Base-by-base conservation (phyloP, 441 rosid genomes). In the Populus hybrid region DNA sequence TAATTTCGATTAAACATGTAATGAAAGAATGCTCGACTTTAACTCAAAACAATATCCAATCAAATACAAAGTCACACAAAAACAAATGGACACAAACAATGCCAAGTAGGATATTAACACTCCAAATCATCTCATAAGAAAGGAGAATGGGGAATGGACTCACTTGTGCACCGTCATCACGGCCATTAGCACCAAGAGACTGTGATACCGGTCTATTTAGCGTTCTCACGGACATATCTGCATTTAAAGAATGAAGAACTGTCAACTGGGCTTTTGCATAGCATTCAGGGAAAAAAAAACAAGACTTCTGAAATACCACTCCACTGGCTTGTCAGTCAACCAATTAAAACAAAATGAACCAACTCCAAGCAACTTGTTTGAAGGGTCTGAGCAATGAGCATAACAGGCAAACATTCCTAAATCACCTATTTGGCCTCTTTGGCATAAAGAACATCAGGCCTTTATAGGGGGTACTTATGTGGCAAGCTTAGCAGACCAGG, bases 101-200 rank as follows among this genome's bases (percentile, higher is more conserved):
- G 32, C 6, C 24, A 26, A 21, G 16, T n/a, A n/a, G 8, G 30
- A 35, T 20, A 70, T 36, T 61, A 61, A 59, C 65, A 59, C 65
- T 59, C 23, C 21, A 38, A 35, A 70, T 70, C 28, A 36, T 30
- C 36, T 32, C 23, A 70, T 70, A 36, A 68, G 20, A 35, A 21
- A 36, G 26, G 72, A 69, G 50, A 70, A 10, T 16, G 18, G 42
- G 36, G 61, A 18, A n/a, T 30, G 67, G 78, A 85, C 95, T 85
- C 87, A 93, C 97, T 74, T 85, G 85, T 73, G 93, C 90, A 81
- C 94, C 95, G 89, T 93, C 93, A 82, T 93, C 97, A 80, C 97
- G 95, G 72, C 97, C 97, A 83, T 83, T 91, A 69, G 87, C 90
- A 77, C 97, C 97, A 24, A 93, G 85, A 67, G 88, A 85, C 79